phyloP scores from a whole-genome alignment of 179 eudicot genomes.

The Amaranthus tricolor region DNA sequence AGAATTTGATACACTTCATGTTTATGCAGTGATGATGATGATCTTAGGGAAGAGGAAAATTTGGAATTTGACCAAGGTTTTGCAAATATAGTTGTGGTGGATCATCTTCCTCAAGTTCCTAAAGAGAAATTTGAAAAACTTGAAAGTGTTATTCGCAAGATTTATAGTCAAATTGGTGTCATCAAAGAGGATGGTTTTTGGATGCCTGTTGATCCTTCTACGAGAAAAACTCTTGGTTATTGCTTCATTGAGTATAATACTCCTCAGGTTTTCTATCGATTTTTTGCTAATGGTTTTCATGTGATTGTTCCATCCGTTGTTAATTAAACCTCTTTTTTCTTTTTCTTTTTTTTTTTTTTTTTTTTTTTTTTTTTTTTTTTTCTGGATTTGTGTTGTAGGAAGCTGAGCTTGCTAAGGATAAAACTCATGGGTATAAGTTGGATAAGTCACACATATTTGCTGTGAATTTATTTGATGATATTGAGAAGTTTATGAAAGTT shows the following conservation, averaged over 20 bases:
- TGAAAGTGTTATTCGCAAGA: conserved; percentile 70
- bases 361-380: background rate
- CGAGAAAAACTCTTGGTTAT: conserved; percentile 62
- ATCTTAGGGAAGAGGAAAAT: conserved; percentile 47
- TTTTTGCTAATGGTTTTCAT: background rate
- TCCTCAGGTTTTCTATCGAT: conserved; percentile 53
- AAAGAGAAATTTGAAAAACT: conserved; percentile 73
- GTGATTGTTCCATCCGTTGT: background rate
- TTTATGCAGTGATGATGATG: conserved; percentile 68
- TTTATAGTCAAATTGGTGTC: conserved; percentile 70
- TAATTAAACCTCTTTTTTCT: too few relatives aligned
- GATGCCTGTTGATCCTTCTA: conserved; percentile 68
- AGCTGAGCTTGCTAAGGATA: conserved; percentile 88
- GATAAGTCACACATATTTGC: conserved; percentile 80
- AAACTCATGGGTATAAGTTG: conserved; percentile 70
- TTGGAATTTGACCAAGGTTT: conserved; percentile 65
- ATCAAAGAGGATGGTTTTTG: conserved; percentile 73
- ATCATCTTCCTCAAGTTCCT: conserved; percentile 72
- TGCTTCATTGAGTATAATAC: conserved; percentile 73
- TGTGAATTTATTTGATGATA: conserved; percentile 82
- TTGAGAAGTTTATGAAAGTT: conserved; percentile 82
- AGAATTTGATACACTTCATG: background rate
- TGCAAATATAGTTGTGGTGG: conserved; percentile 65
- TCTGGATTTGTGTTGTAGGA: conserved; percentile 42
- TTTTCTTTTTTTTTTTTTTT: background rate